phyloP scores from a whole-genome alignment of 805 yeast species.

The Schwanniomyces sp. region DNA sequence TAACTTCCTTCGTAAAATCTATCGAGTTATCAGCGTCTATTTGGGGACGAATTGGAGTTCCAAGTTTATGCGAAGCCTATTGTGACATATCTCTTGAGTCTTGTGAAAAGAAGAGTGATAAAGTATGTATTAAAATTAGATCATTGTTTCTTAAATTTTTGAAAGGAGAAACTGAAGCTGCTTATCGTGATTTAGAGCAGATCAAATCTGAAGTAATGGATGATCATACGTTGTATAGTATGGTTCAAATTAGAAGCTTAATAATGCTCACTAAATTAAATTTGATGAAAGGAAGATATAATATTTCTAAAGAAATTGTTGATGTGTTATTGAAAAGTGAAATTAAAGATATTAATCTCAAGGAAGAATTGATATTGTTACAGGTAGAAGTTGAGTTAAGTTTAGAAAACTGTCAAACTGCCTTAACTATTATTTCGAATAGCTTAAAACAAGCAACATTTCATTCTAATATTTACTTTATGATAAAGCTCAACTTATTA shows the following conservation, averaged over 20 bases:
- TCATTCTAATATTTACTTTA: constrained; percentile 41
- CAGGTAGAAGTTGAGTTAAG: constrained; percentile 29
- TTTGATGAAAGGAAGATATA: constrained; percentile 39
- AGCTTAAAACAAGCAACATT: constrained; percentile 14
- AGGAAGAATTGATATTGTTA: constrained; percentile 24
- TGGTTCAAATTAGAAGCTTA: constrained; percentile 39
- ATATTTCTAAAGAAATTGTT: constrained; percentile 34
- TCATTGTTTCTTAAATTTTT: constrained; percentile 34
- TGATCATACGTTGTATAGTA: constrained; percentile 41
- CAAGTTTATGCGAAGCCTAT: constrained; percentile 47
- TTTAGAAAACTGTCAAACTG: constrained; percentile 29
- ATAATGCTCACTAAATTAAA: constrained; percentile 35
- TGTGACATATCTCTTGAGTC: constrained; percentile 45
- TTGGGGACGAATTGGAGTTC: constrained; percentile 55
- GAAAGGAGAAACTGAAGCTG: constrained; percentile 41
- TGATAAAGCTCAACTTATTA: constrained; percentile 46
- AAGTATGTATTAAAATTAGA: constrained; percentile 38
- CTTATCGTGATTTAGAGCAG: constrained; percentile 34
- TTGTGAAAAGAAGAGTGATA: constrained; percentile 41
- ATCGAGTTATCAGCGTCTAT: constrained; percentile 46
- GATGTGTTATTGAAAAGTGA: constrained; percentile 27
- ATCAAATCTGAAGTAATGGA: constrained; percentile 19
- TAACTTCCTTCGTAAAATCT: constrained; percentile 42
- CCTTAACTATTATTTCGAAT: constrained; percentile 22
- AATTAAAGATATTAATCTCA: constrained; percentile 28